Evolutionary conservation across 306 rosid genomes (phyloP).

Genomic region (Pueraria montana): DNA sequence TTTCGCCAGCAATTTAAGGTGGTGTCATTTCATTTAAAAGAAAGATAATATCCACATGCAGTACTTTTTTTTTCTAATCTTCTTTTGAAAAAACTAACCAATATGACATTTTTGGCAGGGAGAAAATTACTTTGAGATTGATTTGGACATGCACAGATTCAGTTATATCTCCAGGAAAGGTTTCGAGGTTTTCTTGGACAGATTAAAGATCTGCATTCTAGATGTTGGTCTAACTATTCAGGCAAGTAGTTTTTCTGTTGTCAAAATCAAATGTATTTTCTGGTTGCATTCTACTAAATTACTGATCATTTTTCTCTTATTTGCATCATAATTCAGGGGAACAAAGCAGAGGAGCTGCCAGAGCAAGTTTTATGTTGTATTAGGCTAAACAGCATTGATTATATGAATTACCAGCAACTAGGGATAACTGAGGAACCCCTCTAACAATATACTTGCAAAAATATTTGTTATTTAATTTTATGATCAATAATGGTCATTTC

Average conservation of each 20-base stretch:
- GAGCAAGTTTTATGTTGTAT: slow-evolving; percentile 81
- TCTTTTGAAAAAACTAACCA: slow-evolving; percentile 11
- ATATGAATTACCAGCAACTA: slow-evolving; percentile 71
- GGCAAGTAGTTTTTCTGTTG: slow-evolving; percentile 51
- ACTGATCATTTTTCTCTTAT: background rate
- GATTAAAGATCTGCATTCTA: slow-evolving; percentile 71
- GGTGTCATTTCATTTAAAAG: slow-evolving; percentile 26
- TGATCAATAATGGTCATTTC: slow-evolving; percentile 45
- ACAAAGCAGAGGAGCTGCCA: slow-evolving; percentile 83
- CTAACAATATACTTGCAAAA: slow-evolving; percentile 28
- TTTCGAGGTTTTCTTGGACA: slow-evolving; percentile 76
- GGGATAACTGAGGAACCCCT: slow-evolving; percentile 54
- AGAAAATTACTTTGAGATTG: slow-evolving; percentile 83
- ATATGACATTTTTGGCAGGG: slow-evolving; percentile 57
- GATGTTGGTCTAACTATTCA: slow-evolving; percentile 90
- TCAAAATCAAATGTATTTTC: slow-evolving; percentile 9
- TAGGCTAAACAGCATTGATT: slow-evolving; percentile 76
- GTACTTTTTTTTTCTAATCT: background rate
- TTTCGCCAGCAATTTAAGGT: slow-evolving; percentile 18
- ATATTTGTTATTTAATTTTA: slow-evolving; percentile 29
- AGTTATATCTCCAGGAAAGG: slow-evolving; percentile 88
- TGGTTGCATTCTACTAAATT: background rate
- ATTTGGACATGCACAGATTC: slow-evolving; percentile 88
- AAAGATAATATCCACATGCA: slow-evolving; percentile 6
- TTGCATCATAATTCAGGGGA: slow-evolving; percentile 62